Evolutionary conservation across 257 asterid genomes (phyloP).

Genomic region (Jasminum sambac): DNA sequence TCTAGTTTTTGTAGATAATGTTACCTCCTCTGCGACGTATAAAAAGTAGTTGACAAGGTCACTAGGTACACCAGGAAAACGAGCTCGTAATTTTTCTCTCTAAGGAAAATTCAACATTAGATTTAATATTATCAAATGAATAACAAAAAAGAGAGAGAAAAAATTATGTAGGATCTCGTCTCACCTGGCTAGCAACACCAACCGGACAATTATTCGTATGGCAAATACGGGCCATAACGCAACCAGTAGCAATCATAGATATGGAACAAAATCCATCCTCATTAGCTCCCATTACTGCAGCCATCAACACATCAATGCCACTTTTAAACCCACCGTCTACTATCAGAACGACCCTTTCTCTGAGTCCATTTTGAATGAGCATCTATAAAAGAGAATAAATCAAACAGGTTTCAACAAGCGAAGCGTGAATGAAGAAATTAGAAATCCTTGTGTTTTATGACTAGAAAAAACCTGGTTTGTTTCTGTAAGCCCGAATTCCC

Average conservation of each 20-base stretch:
- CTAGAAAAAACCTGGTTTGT: constrained; percentile 79
- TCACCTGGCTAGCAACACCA: constrained; percentile 99
- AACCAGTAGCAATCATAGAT: constrained; percentile 99
- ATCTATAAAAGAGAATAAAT: constrained; percentile 43
- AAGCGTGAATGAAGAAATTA: neutral
- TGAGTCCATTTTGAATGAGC: constrained; percentile 81
- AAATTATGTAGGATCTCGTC: neutral
- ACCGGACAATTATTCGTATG: constrained; percentile 99
- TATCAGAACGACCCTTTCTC: constrained; percentile 97
- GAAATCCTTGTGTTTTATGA: neutral
- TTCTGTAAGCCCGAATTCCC: constrained; percentile 99
- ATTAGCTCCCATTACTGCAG: constrained; percentile 97
- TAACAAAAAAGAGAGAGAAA: constrained; percentile 11
- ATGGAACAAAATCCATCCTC: constrained; percentile 98
- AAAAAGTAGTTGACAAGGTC: constrained; percentile 93
- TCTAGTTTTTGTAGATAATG: neutral
- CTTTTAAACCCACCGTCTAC: constrained; percentile 99
- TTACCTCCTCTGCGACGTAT: constrained; percentile 96
- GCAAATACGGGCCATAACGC: constrained; percentile 98
- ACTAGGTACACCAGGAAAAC: constrained; percentile 97
- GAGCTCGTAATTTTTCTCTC: constrained; percentile 98
- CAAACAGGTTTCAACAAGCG: neutral
- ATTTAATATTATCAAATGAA: constrained; percentile 6
- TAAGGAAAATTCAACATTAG: constrained; percentile 34
- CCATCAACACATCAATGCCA: constrained; percentile 92